phyloP scores from a whole-genome alignment of 176 grass and related monocot species.

The Oryza officinalis region DNA sequence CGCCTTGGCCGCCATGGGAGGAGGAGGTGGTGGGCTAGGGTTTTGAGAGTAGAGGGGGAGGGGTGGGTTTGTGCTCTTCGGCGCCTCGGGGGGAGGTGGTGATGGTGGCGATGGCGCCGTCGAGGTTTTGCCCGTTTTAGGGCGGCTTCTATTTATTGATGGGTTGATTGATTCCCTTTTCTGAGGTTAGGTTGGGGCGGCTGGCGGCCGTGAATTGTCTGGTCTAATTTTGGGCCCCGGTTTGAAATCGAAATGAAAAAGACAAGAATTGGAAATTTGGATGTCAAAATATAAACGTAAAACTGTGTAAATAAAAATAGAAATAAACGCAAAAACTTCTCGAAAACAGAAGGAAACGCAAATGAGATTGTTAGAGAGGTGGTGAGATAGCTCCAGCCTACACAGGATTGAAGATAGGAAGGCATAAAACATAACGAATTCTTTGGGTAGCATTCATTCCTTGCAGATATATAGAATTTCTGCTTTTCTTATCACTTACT shows the following conservation, averaged over 20 bases:
- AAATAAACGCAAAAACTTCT: not conserved
- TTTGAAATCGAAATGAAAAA: not conserved
- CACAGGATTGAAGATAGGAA: too few relatives aligned
- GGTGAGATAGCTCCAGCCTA: too few relatives aligned
- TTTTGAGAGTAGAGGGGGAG: not conserved
- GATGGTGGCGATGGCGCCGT: not conserved
- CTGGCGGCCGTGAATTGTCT: too few relatives aligned
- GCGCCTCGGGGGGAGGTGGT: not conserved
- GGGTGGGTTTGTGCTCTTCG: constrained; percentile 26
- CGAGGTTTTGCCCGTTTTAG: not conserved
- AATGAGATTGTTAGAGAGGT: too few relatives aligned
- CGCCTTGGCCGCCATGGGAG: constrained; percentile 41
- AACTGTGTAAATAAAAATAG: not conserved
- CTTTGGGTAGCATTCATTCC: too few relatives aligned
- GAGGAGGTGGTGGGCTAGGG: constrained; percentile 18
- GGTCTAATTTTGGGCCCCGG: not conserved
- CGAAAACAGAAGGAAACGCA: not conserved
- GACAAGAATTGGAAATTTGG: not conserved
- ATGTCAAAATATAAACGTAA: not conserved
- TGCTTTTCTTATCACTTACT: too few relatives aligned
- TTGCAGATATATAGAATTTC: too few relatives aligned
- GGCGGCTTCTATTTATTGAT: not conserved
- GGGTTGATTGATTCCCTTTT: too few relatives aligned
- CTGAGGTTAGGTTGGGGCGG: too few relatives aligned
- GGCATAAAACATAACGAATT: too few relatives aligned